Base-by-base conservation (phyloP, 164 flowering plant species). In the Aristolochia contorta region DNA sequence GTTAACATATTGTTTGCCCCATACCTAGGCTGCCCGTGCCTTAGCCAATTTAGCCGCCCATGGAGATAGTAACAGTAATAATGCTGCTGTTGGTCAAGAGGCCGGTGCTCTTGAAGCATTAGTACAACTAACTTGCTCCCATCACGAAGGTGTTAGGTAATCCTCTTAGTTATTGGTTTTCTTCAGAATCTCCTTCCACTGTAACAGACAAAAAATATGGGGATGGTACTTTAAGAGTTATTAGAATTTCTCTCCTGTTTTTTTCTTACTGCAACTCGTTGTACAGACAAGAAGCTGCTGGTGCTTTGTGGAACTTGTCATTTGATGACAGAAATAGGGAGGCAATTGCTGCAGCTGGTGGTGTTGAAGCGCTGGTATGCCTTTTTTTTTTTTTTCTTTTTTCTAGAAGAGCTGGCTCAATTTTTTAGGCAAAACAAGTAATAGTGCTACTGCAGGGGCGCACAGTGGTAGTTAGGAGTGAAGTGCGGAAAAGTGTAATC, bases 31-130 rank as follows among this genome's bases (percentile, higher is more conserved):
- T 80, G 99, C 99, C 67, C 93, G 99, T 64, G 99, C 99, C 24
- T 79, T 94, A 69, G 99, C 96, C 59, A 94, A 94, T 75, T 79
- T 94, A 82, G 99, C 99, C 79, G 99, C 99, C 72, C 99, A 94
- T 75, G 99, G 99, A 47, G 99, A 94, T 78, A 91, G 96, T 75
- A 94, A 94, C 54, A 76, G 75, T 43, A 94, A 94, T 66, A 94
- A 94, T 79, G 83, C 97, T 65, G 93, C 97, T 46, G 96, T 94
- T 47, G 99, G 99, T 62, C 86, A 79, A 75, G 99, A 94, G 78
- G 85, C 83, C 24, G 99, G 99, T 73, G 96, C 99, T 47, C 93
- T 94, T 74, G 96, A 91, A 67, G 97, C 99, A 37, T 83, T 94
- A 60, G 96, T 94, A 60, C 96, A 83, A 56, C 91, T 94, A 61